Evolutionary conservation across 352 stramenopile species (phyloP).

Genomic region (Pythium biforme): DNA sequence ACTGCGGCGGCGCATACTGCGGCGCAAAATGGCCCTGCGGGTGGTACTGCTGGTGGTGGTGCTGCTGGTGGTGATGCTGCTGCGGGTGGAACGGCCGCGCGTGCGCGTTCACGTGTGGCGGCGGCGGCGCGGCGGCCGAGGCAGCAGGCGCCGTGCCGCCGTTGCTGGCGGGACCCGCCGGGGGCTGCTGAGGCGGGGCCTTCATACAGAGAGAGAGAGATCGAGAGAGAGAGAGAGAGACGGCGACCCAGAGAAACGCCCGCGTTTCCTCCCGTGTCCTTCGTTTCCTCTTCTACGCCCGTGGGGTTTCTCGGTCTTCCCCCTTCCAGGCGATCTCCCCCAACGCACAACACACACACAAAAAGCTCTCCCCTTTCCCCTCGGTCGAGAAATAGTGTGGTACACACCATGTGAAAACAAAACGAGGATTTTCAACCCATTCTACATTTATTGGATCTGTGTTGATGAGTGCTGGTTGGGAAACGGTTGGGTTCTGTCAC

Average conservation of each 20-base stretch:
- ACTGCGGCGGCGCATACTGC: slow-evolving; percentile 21
- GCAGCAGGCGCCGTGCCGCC: too few species aligned
- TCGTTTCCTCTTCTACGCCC: neutral
- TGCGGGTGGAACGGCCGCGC: slow-evolving; percentile 25
- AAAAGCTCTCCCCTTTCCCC: slow-evolving; percentile 26
- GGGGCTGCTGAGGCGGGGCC: slow-evolving; percentile 17
- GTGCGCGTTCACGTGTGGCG: slow-evolving; percentile 24
- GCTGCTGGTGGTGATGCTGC: slow-evolving; percentile 1
- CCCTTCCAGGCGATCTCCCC: slow-evolving; percentile 10
- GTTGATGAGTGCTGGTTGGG: slow-evolving; percentile 21
- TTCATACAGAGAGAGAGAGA: slow-evolving; percentile 18
- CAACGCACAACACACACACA: neutral
- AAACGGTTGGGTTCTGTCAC: too few species aligned
- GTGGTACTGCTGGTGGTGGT: neutral
- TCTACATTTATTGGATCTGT: slow-evolving; percentile 4
- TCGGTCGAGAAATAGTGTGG: slow-evolving; percentile 13
- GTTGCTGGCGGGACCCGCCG: slow-evolving; percentile 2
- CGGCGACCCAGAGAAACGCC: slow-evolving; percentile 5
- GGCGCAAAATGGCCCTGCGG: slow-evolving; percentile 8
- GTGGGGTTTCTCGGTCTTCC: slow-evolving; percentile 10
- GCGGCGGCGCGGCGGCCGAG: slow-evolving; percentile 7
- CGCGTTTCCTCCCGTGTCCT: slow-evolving; percentile 4
- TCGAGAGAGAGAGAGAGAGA: neutral
- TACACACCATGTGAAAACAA: slow-evolving; percentile 6
- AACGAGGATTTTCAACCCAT: slow-evolving; percentile 17